phyloP scores from a whole-genome alignment of 495 filamentous ascomycete species.

The Penicillium canescens region DNA sequence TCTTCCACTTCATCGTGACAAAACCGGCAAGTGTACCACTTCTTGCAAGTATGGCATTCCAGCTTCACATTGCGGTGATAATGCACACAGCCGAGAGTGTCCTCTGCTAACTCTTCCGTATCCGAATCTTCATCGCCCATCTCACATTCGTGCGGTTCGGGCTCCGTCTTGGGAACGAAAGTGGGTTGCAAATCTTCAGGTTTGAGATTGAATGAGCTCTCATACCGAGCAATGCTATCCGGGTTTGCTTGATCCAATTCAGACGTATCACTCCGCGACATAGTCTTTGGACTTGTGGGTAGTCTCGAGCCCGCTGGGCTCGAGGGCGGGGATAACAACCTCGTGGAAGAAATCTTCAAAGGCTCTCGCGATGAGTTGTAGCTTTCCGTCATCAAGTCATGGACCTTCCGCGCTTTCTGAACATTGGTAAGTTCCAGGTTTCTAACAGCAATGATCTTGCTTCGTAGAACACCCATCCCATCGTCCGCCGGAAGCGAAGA shows the following conservation, averaged over 20 bases:
- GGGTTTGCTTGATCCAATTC: conserved; percentile 32
- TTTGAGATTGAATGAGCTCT: conserved; percentile 67
- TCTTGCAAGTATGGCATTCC: conserved; percentile 84
- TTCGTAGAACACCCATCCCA: conserved; percentile 77
- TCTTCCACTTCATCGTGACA: conserved; percentile 90
- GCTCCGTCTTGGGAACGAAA: conserved; percentile 55
- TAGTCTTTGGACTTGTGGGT: conserved; percentile 34
- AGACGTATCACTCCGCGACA: conserved; percentile 22
- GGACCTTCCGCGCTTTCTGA: conserved; percentile 83
- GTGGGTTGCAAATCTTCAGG: conserved; percentile 71
- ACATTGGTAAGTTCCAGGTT: conserved; percentile 57
- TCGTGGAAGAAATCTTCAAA: conserved; percentile 27
- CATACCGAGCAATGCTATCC: conserved; percentile 27
- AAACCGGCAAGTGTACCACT: conserved; percentile 94
- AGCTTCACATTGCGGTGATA: conserved; percentile 96
- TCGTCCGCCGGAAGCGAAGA: conserved; percentile 80
- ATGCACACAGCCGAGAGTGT: conserved; percentile 78
- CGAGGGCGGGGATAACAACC: conserved; percentile 29
- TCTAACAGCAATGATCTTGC: conserved; percentile 76
- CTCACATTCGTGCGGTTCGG: conserved; percentile 40
- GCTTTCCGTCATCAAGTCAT: conserved; percentile 77
- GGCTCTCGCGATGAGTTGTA: conserved; percentile 56
- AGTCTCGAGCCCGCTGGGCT: conserved; percentile 37
- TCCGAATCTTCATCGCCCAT: conserved; percentile 40
- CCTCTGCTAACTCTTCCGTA: conserved; percentile 39